Conservation (phyloP, 441 rosid genomes). For the Erodium chrysanthum region DNA sequence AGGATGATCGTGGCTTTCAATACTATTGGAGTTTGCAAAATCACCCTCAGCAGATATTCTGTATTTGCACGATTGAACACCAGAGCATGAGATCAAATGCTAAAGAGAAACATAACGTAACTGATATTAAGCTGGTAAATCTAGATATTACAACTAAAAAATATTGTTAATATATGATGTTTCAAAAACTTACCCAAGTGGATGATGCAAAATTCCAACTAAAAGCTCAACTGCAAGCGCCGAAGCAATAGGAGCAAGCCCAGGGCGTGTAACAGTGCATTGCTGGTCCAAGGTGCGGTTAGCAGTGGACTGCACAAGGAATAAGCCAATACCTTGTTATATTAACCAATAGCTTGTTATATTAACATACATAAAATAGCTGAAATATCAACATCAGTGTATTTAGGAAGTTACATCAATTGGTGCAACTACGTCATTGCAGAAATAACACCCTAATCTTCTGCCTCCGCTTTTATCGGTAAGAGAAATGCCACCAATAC, state of each 20-base stretch:
- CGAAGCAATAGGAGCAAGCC: constrained; percentile 89
- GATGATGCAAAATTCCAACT: constrained; percentile 74
- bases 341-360: constrained; percentile 15
- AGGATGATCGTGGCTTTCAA: constrained; percentile 45
- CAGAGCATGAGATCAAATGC: constrained; percentile 9
- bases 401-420: constrained; percentile 52
- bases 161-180: background rate
- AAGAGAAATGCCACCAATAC: constrained; percentile 33
- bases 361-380: constrained; percentile 9
- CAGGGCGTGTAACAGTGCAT: constrained; percentile 96
- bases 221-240: constrained; percentile 84
- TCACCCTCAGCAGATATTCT: constrained; percentile 65
- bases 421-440: constrained; percentile 95
- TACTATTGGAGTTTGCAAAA: constrained; percentile 33
- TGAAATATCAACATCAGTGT: constrained; percentile 4
- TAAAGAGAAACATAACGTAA: background rate
- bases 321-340: constrained; percentile 9
- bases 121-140: too few species aligned
- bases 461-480: constrained; percentile 31
- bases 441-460: constrained; percentile 80
- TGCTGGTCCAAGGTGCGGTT: constrained; percentile 92
- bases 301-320: constrained; percentile 60
- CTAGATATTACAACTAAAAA: background rate
- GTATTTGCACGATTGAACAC: constrained; percentile 18
- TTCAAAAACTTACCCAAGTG: constrained; percentile 46